Conservation (phyloP, 768 basidiomycete species). For the Dentipellis sp. region DNA sequence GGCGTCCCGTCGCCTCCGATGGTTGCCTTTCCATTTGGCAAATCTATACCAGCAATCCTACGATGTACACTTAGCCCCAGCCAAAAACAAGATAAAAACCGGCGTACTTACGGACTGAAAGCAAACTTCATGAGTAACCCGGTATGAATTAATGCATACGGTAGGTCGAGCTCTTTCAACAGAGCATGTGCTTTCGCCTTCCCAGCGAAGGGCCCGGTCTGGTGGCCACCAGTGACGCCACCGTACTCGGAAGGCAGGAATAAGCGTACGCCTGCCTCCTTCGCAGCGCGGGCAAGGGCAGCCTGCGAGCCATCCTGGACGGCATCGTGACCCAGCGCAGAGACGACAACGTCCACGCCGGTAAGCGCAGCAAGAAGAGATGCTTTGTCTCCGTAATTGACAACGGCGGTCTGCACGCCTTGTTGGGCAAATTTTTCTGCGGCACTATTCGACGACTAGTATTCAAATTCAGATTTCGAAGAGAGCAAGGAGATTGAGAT, state of each 20-base stretch:
- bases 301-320: constrained; percentile 5
- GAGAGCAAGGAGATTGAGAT: neutral
- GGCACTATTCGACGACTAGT: neutral
- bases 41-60: constrained; percentile 3
- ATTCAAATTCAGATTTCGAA: neutral
- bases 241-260: constrained; percentile 21
- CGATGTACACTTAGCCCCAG: neutral
- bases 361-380: constrained; percentile 9
- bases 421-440: constrained; percentile 3
- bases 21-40: constrained; percentile 9
- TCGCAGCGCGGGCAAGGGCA: constrained; percentile 11
- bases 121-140: constrained; percentile 11
- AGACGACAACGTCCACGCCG: constrained; percentile 12
- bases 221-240: constrained; percentile 5
- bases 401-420: constrained; percentile 5
- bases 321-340: neutral
- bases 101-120: constrained; percentile 1
- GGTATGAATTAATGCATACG: constrained; percentile 9
- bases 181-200: constrained; percentile 5
- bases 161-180: constrained; percentile 12
- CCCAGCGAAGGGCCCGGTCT: constrained; percentile 2
- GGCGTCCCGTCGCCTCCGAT: constrained; percentile 11
- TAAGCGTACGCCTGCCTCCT: constrained; percentile 10
- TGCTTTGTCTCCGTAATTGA: constrained; percentile 5
- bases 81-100: neutral